phyloP scores from a whole-genome alignment of 2,329 filamentous ascomycete species.

The Xylaria sp. region DNA sequence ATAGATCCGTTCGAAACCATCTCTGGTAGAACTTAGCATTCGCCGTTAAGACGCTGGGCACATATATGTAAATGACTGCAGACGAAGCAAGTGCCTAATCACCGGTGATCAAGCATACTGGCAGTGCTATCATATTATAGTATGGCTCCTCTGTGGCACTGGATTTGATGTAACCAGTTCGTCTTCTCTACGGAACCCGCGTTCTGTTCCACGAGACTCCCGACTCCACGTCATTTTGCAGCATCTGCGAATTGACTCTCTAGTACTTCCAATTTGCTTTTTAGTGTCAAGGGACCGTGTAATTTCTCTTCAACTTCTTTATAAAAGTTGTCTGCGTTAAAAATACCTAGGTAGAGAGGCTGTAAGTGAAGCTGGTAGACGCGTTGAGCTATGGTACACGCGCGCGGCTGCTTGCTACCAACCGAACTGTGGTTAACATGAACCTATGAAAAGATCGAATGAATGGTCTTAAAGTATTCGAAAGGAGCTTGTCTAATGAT shows the following conservation, averaged over 20 bases:
- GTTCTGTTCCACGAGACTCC: neutral
- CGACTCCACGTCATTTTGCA: slow-evolving; percentile 4
- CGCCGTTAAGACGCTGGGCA: neutral
- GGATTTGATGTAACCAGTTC: neutral
- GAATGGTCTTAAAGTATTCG: too few species aligned
- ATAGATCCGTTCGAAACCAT: neutral
- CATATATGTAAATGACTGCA: neutral
- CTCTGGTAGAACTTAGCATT: neutral
- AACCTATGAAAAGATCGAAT: slow-evolving; percentile 21
- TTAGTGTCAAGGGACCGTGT: too few species aligned
- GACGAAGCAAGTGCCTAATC: neutral
- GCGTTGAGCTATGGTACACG: slow-evolving; percentile 6
- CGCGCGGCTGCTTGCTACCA: slow-evolving; percentile 9
- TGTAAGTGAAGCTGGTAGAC: slow-evolving; percentile 31
- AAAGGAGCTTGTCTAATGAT: too few species aligned
- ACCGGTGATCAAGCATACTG: neutral
- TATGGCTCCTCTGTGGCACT: neutral
- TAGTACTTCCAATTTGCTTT: too few species aligned
- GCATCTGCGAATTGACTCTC: slow-evolving; percentile 27
- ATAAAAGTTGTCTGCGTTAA: too few species aligned
- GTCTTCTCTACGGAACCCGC: neutral
- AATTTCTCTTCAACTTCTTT: too few species aligned
- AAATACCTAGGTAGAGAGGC: slow-evolving; percentile 25
- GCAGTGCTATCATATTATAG: neutral
- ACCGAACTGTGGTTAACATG: neutral